Evolutionary conservation across 192 early-diverging fungal genomes (phyloP).

Genomic region (Coemansia sp.): DNA sequence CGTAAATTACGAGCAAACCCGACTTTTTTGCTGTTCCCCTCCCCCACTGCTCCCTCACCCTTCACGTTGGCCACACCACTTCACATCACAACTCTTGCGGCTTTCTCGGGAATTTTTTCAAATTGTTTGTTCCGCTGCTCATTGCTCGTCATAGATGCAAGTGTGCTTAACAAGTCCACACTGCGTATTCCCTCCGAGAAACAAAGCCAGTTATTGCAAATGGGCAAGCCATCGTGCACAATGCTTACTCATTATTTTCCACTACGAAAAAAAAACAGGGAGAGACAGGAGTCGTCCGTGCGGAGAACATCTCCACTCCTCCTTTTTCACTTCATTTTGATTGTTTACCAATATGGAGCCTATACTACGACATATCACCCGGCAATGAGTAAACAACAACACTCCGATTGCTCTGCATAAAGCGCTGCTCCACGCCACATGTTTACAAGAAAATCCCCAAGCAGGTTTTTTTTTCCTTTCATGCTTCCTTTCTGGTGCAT

Average conservation of each 20-base stretch:
- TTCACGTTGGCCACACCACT: background rate
- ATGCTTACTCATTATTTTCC: background rate
- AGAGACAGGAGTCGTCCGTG: background rate
- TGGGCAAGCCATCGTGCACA: background rate
- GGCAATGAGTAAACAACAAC: background rate
- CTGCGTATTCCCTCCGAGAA: background rate
- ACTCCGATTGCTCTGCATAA: background rate
- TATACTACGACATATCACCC: background rate
- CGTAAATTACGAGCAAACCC: constrained; percentile 1
- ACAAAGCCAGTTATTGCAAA: background rate
- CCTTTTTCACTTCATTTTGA: background rate
- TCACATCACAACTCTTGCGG: background rate
- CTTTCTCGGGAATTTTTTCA: background rate
- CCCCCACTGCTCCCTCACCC: background rate
- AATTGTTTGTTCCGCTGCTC: background rate
- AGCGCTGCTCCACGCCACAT: constrained; percentile 5
- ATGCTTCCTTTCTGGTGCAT: background rate
- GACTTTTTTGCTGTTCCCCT: background rate
- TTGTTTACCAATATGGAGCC: background rate
- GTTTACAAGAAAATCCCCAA: constrained; percentile 4
- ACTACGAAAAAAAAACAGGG: background rate
- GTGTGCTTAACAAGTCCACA: background rate
- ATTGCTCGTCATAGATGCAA: background rate
- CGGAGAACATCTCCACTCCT: too few relatives aligned
- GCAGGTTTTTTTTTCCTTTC: background rate